Conservation (phyloP, 441 rosid species). For the Aquilaria agallochum region DNA sequence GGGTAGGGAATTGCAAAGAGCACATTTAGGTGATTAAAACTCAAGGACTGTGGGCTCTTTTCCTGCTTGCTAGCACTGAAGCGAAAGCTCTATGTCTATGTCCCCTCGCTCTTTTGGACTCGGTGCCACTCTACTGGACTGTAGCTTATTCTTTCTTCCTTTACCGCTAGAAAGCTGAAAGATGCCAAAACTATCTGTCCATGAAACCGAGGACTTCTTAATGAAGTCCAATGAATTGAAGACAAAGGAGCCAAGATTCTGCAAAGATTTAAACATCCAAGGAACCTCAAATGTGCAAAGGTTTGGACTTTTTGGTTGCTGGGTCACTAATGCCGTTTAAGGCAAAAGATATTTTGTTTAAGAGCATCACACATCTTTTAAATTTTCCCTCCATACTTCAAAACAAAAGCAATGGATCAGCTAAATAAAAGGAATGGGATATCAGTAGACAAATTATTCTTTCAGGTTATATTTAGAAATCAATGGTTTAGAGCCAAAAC, state of each 20-base stretch:
- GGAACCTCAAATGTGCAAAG: constrained; percentile 57
- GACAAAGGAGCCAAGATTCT: constrained; percentile 57
- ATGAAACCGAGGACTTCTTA: constrained; percentile 31
- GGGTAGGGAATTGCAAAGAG: constrained; percentile 72
- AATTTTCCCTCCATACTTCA: not conserved
- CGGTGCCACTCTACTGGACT: constrained; percentile 31
- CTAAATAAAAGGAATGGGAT: too few relatives aligned
- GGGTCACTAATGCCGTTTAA: constrained; percentile 69
- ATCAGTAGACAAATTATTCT: not conserved
- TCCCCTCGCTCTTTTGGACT: constrained; percentile 69
- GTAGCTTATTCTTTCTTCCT: constrained; percentile 15
- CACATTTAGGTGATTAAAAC: constrained; percentile 90
- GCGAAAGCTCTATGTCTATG: constrained; percentile 90
- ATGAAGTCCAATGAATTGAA: constrained; percentile 44
- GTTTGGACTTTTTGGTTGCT: constrained; percentile 28
- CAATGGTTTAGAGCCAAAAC: not conserved
- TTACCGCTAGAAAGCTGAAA: constrained; percentile 19
- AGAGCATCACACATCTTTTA: constrained; percentile 26
- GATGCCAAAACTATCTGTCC: constrained; percentile 24
- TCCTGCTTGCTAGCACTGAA: constrained; percentile 65
- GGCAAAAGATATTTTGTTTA: constrained; percentile 52
- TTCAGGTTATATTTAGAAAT: not conserved
- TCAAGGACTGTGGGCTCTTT: constrained; percentile 72
- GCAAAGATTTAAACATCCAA: constrained; percentile 78
- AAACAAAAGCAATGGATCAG: not conserved